Conservation (phyloP, 2,329 filamentous ascomycete species). For the Fusarium sublunatum region DNA sequence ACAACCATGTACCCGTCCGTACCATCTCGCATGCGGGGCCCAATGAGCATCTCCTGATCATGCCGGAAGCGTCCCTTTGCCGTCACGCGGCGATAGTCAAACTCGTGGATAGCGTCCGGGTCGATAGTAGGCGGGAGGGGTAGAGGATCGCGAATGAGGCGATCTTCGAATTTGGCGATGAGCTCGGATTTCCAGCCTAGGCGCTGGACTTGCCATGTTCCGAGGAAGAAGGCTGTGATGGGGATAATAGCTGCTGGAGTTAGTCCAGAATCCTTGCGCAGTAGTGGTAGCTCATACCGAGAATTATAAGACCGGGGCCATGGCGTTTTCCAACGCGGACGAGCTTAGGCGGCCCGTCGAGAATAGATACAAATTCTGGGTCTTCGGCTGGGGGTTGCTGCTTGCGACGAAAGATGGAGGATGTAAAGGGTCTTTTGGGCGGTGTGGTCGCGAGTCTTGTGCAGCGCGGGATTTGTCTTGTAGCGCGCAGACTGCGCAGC, state of each 20-base stretch:
- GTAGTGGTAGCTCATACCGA: conserved; percentile 61
- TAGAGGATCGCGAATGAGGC: conserved; percentile 84
- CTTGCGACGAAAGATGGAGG: conserved; percentile 36
- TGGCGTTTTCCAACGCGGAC: conserved; percentile 80
- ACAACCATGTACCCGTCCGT: conserved; percentile 91
- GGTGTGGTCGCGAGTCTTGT: conserved; percentile 23
- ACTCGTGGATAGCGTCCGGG: conserved; percentile 82
- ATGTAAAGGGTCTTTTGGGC: conserved; percentile 32
- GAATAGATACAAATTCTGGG: conserved; percentile 82
- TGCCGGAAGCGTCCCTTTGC: conserved; percentile 81
- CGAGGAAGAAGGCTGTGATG: conserved; percentile 87
- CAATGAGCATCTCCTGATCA: conserved; percentile 96
- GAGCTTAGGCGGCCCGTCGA: conserved; percentile 85
- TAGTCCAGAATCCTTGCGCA: neutral
- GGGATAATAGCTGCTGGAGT: conserved; percentile 77
- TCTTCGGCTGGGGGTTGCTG: conserved; percentile 72
- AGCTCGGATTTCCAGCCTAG: conserved; percentile 94
- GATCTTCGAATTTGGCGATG: conserved; percentile 91
- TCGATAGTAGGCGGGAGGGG: conserved; percentile 88
- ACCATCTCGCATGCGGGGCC: conserved; percentile 88
- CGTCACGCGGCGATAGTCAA: conserved; percentile 89
- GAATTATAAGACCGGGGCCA: conserved; percentile 81
- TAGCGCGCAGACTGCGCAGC: conserved; percentile 44
- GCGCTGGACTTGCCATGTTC: conserved; percentile 95
- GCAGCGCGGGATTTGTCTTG: conserved; percentile 22